Evolutionary conservation across 371 early-diverging fungal genomes (phyloP), one percentile per base, ranked within the genome.

Genomic region (Catenaria anguillulae): DNA sequence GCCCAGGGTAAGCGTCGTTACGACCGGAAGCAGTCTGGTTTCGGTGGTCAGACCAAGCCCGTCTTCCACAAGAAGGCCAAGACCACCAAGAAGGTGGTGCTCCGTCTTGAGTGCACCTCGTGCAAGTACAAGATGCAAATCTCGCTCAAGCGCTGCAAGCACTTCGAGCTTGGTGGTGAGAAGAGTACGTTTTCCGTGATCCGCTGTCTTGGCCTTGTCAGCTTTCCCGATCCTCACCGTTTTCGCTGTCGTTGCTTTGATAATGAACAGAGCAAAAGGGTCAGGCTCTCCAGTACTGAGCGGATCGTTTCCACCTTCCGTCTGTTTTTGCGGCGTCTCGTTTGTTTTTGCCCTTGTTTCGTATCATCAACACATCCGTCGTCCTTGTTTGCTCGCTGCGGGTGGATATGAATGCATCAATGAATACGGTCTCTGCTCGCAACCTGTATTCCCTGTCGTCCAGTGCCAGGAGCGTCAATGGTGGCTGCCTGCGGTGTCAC

Each of bases 1-100:
- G 96, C 92, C 70, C 95, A 95, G 82, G 98, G 93, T 85, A 87
- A 85, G 75, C 74, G 84, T 59, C 80, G 84, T 73, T 84, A 84
- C 74, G 76, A 77, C 68, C 67, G 79, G 29, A 85, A 85, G 76
- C 84, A 84, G 69, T 66, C 66, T 56, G 85, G 85, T 76, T 90
- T 87, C 80, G 98, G 98, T 88, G 98, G 98, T 83, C 99, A 98
- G 83, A 97, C 95, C 78, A 98, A 95, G 87, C 99, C 98, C 74
- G 90, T 94, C 66, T 88, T 88, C 85, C 86, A 85, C 84, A 88
- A 88, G 83, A 77, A 76, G 75, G 96, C 94, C 75, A 95, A 93
- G 87, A 95, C 96, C 69, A 97, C 97, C 79, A 99, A 97, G 89
- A 98, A 99, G 89, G 82, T 97, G 71, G 95, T 95, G 56, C 85